A percentile compares a stretch with the other conserved stretches of the same genome.
Evolutionary conservation across 305 asterid genomes (phyloP).

Genomic region (Solanum hybrid): DNA sequence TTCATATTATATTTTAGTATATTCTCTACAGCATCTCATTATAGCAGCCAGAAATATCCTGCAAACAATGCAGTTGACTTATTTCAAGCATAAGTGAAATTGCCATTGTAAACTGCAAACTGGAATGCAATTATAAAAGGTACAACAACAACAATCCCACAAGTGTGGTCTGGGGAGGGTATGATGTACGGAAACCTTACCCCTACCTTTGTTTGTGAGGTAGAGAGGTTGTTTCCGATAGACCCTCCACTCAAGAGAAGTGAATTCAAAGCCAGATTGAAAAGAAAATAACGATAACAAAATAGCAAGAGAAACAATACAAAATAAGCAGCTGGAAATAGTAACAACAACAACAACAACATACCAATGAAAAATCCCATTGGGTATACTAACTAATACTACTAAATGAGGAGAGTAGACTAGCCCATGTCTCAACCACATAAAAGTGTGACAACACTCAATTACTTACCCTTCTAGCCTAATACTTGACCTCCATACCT

Average conservation of each 20-base stretch:
- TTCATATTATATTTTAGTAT: neutral
- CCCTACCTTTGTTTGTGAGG: neutral
- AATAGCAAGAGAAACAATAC: neutral
- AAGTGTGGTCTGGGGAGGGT: neutral
- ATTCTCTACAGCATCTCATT: neutral
- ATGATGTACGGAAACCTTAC: neutral
- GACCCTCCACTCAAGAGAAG: neutral
- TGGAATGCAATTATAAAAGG: neutral
- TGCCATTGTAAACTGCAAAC: neutral
- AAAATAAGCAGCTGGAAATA: neutral
- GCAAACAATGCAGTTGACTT: neutral
- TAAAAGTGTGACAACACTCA: neutral
- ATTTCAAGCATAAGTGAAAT: neutral
- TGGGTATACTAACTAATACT: neutral
- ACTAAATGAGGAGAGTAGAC: neutral
- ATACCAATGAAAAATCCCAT: neutral
- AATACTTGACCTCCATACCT: neutral
- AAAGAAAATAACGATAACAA: neutral
- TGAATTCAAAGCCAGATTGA: neutral
- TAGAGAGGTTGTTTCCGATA: neutral
- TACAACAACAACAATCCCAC: neutral
- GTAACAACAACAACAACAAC: neutral
- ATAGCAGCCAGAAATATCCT: neutral
- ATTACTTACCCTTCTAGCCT: neutral
- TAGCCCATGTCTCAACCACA: neutral